These are phyloP conservation scores for Sclerotinia subarctica DNA, from an alignment of 2,329 filamentous ascomycete species.

Conservation along the genomic window DNA sequence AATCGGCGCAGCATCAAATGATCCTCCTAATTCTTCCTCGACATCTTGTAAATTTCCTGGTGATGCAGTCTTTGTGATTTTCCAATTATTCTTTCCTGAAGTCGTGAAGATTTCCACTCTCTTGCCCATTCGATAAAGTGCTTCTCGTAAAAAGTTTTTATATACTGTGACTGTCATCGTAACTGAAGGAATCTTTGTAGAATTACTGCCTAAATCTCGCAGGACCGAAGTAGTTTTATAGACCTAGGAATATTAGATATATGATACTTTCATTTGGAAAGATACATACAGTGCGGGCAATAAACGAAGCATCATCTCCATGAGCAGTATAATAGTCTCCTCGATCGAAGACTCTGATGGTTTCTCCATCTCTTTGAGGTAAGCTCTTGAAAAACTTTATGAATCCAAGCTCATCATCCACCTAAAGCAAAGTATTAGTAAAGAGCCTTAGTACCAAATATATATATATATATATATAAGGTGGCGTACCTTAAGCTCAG, in stretches of 20 bases:
- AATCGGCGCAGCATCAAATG: slow-evolving; percentile 86
- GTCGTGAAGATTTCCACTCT: slow-evolving; percentile 88
- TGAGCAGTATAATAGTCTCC: slow-evolving; percentile 97
- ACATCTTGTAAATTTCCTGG: slow-evolving; percentile 96
- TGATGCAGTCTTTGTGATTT: slow-evolving; percentile 84
- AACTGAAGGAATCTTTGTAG: slow-evolving; percentile 84
- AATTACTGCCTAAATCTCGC: slow-evolving; percentile 80
- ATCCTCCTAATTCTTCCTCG: slow-evolving; percentile 89
- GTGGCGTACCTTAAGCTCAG: slow-evolving; percentile 62
- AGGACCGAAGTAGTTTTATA: slow-evolving; percentile 98
- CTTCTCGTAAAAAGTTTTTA: slow-evolving; percentile 90
- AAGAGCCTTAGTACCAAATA: background rate
- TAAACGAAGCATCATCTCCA: slow-evolving; percentile 78
- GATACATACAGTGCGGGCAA: slow-evolving; percentile 65
- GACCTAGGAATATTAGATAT: slow-evolving; percentile 50
- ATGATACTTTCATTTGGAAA: background rate
- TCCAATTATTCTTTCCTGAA: slow-evolving; percentile 82
- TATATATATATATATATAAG: slow-evolving; percentile 12
- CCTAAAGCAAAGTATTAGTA: slow-evolving; percentile 47
- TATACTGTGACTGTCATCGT: slow-evolving; percentile 95
- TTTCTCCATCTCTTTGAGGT: slow-evolving; percentile 65
- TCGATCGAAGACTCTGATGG: slow-evolving; percentile 87
- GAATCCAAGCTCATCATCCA: slow-evolving; percentile 96
- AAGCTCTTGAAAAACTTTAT: slow-evolving; percentile 95
- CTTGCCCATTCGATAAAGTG: slow-evolving; percentile 86